These are phyloP conservation scores for Cordyceps farinosa DNA, from an alignment of 2,329 filamentous ascomycete species.

Conservation along the genomic window DNA sequence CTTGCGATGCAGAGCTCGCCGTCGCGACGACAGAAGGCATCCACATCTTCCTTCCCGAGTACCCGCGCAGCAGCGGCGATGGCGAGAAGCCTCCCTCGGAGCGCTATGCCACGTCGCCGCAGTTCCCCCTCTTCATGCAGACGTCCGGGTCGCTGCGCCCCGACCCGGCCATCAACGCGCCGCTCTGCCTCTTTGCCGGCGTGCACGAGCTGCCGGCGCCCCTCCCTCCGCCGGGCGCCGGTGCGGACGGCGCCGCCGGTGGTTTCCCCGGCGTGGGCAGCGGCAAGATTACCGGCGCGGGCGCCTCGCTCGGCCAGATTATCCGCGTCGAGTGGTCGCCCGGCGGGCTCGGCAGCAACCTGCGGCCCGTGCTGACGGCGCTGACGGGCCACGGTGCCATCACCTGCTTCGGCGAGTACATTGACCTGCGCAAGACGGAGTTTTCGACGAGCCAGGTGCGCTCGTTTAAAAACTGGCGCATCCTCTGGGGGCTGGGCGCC, in stretches of 20 bases:
- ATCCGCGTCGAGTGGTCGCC: constrained; percentile 57
- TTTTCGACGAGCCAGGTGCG: constrained; percentile 33
- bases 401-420: constrained; percentile 49
- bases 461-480: constrained; percentile 48
- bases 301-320: constrained; percentile 50
- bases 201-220: not conserved
- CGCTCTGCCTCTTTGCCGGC: constrained; percentile 10
- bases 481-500: constrained; percentile 55
- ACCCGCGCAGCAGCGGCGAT: constrained; percentile 3
- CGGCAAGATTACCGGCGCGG: constrained; percentile 2
- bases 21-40: constrained; percentile 14
- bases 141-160: constrained; percentile 11
- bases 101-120: not conserved
- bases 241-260: not conserved
- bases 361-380: constrained; percentile 48
- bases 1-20: constrained; percentile 16
- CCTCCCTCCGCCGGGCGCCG: not conserved
- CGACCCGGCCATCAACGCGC: constrained; percentile 15
- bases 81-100: constrained; percentile 7
- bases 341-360: constrained; percentile 51
- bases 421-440: constrained; percentile 28
- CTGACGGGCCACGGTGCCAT: constrained; percentile 49
- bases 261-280: constrained; percentile 8
- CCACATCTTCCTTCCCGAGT: constrained; percentile 13
- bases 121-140: constrained; percentile 17